Percentiles rank a stretch among this genome's conserved stretches.
Conservation (phyloP, 2,329 filamentous ascomycete species). For the Hypoxylon sp. region DNA sequence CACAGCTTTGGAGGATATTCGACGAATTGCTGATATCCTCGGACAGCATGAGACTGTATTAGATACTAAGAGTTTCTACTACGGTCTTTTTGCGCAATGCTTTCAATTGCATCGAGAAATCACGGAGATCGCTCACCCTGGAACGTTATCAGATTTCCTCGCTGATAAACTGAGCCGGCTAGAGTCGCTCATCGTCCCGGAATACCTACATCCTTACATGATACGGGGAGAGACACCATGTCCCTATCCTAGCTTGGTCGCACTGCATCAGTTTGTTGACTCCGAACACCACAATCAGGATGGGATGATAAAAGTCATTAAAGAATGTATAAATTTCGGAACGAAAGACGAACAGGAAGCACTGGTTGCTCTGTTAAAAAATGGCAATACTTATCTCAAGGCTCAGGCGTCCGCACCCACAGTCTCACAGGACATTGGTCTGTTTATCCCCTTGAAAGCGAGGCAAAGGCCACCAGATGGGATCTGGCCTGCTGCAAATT, state of each 20-base stretch:
- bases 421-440: background rate
- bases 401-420: background rate
- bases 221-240: background rate
- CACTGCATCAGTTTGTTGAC: slow-evolving; percentile 1
- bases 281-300: background rate
- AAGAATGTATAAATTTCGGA: slow-evolving; percentile 5
- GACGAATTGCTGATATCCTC: slow-evolving; percentile 3
- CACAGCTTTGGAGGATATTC: slow-evolving; percentile 7
- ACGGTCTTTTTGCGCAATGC: slow-evolving; percentile 3
- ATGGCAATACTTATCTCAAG: slow-evolving; percentile 4
- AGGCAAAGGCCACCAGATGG: slow-evolving; percentile 12
- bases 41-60: slow-evolving; percentile 5
- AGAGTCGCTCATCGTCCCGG: slow-evolving; percentile 5
- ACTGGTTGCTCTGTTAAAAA: slow-evolving; percentile 5
- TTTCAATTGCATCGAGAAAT: slow-evolving; percentile 7
- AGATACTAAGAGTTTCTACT: slow-evolving; percentile 14
- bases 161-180: background rate
- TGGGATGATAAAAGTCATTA: background rate
- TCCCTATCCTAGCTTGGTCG: background rate
- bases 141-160: background rate
- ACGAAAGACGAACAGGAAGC: background rate
- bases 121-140: background rate
- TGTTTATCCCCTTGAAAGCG: background rate
- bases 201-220: background rate
- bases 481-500: slow-evolving; percentile 16